Conservation (phyloP, 169 alveolate species). For the Plasmodium yoelii region DNA sequence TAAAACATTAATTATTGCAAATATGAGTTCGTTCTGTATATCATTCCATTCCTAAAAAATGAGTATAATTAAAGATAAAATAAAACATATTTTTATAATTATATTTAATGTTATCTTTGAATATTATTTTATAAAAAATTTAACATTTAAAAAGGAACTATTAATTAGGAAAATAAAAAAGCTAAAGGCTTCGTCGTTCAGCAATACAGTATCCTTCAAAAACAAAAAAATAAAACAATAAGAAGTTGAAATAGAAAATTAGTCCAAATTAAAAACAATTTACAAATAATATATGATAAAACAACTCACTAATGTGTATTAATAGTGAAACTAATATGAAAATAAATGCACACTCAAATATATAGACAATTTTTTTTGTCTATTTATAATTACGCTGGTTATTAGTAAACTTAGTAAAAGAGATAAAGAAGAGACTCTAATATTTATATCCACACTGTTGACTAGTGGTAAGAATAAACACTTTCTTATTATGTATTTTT, state of each 20-base stretch:
- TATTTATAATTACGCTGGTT: conserved; percentile 49
- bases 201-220: conserved; percentile 35
- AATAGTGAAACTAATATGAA: background rate
- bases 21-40: conserved; percentile 37
- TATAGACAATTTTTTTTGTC: background rate
- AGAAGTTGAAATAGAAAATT: background rate
- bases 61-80: background rate
- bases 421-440: conserved; percentile 62
- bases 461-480: conserved; percentile 43
- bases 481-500: conserved; percentile 57
- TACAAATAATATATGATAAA: background rate
- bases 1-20: conserved; percentile 58
- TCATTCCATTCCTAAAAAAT: conserved; percentile 70
- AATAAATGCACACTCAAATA: background rate
- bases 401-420: conserved; percentile 43
- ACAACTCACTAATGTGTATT: no score
- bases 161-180: conserved; percentile 58
- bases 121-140: background rate
- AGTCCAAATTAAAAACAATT: background rate
- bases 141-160: conserved; percentile 66
- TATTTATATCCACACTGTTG: conserved; percentile 8
- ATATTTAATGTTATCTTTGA: background rate
- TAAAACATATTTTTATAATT: background rate
- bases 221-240: background rate
- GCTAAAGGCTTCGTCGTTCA: conserved; percentile 43